These are phyloP conservation scores for Naganishia sp. DNA, from an alignment of 1,284 basidiomycete genomes.

Conservation along the genomic window DNA sequence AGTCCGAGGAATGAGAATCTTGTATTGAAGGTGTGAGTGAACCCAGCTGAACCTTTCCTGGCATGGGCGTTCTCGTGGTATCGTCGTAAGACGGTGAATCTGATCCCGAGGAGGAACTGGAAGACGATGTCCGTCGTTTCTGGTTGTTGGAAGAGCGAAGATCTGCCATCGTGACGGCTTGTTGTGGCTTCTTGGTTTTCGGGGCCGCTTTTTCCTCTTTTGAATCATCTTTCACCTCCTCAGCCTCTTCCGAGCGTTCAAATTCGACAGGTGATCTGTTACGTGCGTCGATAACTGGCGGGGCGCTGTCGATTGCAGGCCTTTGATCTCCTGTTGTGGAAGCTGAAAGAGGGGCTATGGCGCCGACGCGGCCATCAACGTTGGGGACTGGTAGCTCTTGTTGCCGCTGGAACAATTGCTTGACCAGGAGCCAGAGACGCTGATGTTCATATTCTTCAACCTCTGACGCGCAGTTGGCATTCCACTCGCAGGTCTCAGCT, in stretches of 20 bases:
- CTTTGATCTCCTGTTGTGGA: constrained; percentile 4
- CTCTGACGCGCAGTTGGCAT: constrained; percentile 61
- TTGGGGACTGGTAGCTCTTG: constrained; percentile 24
- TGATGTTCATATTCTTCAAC: constrained; percentile 58
- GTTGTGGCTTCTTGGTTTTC: constrained; percentile 11
- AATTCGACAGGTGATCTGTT: neutral
- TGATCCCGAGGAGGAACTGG: constrained; percentile 22
- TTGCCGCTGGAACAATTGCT: constrained; percentile 27
- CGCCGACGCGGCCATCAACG: constrained; percentile 8
- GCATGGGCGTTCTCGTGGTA: constrained; percentile 19
- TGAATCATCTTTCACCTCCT: neutral
- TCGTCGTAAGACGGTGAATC: constrained; percentile 19
- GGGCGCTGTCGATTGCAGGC: constrained; percentile 3
- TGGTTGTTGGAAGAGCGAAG: constrained; percentile 19
- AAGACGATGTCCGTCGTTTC: constrained; percentile 14
- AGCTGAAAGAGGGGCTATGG: neutral
- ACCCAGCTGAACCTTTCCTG: constrained; percentile 6
- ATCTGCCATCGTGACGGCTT: constrained; percentile 23
- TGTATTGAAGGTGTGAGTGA: constrained; percentile 18
- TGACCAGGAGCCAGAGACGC: constrained; percentile 30
- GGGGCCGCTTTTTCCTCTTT: neutral
- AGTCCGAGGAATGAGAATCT: constrained; percentile 18
- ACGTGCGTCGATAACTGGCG: neutral
- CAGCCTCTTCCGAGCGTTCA: neutral
- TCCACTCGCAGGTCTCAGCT: constrained; percentile 56